Evolutionary conservation across 169 alveolate genomes (phyloP).

Genomic region (Miamiensis avidus): DNA sequence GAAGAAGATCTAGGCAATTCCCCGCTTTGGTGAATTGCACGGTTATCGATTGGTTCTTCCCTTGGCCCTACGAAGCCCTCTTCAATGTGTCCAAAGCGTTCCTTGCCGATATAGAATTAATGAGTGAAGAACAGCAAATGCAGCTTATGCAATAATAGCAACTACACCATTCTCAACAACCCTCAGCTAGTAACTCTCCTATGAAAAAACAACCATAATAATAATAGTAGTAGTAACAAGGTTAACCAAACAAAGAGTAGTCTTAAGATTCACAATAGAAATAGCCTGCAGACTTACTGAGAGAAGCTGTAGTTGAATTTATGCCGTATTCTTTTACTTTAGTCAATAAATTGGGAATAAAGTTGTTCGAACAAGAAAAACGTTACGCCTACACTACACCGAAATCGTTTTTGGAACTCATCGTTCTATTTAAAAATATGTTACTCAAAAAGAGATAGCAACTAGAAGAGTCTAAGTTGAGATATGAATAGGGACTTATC

Average conservation of each 20-base stretch:
- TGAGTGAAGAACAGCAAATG: too few relatives aligned
- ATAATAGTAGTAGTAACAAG: too few relatives aligned
- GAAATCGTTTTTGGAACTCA: conserved; percentile 94
- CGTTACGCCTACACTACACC: conserved; percentile 95
- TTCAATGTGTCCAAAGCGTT: conserved; percentile 90
- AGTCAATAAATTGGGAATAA: conserved; percentile 76
- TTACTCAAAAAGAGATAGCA: conserved; percentile 81
- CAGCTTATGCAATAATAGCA: too few relatives aligned
- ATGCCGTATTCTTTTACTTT: conserved; percentile 89
- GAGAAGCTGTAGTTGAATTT: conserved; percentile 84
- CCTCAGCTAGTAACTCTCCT: too few relatives aligned
- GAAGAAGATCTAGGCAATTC: conserved; percentile 93
- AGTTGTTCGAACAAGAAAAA: conserved; percentile 86
- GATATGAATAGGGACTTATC: conserved; percentile 89
- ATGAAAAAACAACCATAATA: too few relatives aligned
- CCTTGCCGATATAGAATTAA: conserved; percentile 87
- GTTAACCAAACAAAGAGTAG: too few relatives aligned
- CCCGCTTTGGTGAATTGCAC: conserved; percentile 94
- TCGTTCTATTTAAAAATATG: conserved; percentile 91
- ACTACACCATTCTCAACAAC: too few relatives aligned
- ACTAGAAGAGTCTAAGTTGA: conserved; percentile 78
- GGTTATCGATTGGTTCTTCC: conserved; percentile 95
- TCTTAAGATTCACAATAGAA: too few relatives aligned
- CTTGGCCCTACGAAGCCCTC: conserved; percentile 96
- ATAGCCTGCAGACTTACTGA: too few relatives aligned